Conservation (phyloP, 352 stramenopile species). For the Phytophthora europaea region DNA sequence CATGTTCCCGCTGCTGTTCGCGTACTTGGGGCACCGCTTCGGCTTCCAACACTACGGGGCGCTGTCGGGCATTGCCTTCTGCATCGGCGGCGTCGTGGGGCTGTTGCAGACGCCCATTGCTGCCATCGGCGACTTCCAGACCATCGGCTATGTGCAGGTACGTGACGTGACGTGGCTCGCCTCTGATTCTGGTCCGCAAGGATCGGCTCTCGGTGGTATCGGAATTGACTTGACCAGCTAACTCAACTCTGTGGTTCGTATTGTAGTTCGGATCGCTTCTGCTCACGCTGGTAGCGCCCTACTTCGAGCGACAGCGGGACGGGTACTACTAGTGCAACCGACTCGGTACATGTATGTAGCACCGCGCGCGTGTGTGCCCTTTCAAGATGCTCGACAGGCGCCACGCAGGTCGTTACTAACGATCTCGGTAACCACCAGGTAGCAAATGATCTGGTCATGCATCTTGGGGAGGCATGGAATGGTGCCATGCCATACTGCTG, state of each 20-base stretch:
- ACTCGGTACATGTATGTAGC: neutral
- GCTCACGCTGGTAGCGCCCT: conserved; percentile 56
- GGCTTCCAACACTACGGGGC: conserved; percentile 90
- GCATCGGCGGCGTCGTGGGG: conserved; percentile 67
- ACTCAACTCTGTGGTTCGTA: neutral
- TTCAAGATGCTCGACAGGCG: conserved; percentile 38
- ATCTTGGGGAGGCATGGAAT: neutral
- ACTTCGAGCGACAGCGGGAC: conserved; percentile 57
- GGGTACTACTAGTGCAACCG: conserved; percentile 34
- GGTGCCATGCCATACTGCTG: neutral
- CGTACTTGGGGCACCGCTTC: conserved; percentile 80
- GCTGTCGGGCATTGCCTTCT: conserved; percentile 82
- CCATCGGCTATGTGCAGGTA: conserved; percentile 63
- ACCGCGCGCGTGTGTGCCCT: conserved; percentile 5
- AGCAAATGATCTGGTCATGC: conserved; percentile 18
- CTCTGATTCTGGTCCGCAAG: neutral
- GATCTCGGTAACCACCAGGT: neutral
- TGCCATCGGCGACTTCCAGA: conserved; percentile 56
- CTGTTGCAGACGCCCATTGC: conserved; percentile 75
- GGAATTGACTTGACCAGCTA: neutral
- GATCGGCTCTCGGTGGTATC: neutral
- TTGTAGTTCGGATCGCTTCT: conserved; percentile 56
- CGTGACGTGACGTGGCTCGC: conserved; percentile 12
- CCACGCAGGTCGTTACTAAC: conserved; percentile 25
- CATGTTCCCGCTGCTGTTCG: conserved; percentile 87